Percentiles rank a stretch among this genome's conserved stretches.
These are phyloP conservation scores for Phytophthora hibernalis DNA, from an alignment of 352 stramenopile species.

Conservation along the genomic window DNA sequence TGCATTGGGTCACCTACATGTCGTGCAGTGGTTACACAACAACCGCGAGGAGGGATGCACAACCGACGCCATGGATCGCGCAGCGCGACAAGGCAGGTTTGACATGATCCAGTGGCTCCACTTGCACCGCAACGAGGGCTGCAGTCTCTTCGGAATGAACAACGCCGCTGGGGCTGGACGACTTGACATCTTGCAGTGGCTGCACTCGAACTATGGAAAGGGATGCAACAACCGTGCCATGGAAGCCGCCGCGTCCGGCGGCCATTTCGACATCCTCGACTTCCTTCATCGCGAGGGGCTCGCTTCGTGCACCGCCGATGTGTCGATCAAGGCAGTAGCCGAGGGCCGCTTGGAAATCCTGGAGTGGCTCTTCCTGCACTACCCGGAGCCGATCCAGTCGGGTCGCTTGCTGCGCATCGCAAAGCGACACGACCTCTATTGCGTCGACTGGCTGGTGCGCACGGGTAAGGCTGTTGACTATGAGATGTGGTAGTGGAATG, in stretches of 20 bases:
- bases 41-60: conserved; percentile 31
- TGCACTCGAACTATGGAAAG: conserved; percentile 24
- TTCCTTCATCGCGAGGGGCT: conserved; percentile 35
- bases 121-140: conserved; percentile 34
- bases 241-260: conserved; percentile 27
- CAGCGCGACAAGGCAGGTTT: conserved; percentile 39
- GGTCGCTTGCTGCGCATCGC: conserved; percentile 38
- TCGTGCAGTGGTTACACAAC: conserved; percentile 39
- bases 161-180: conserved; percentile 27
- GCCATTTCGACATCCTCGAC: conserved; percentile 47
- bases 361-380: conserved; percentile 37
- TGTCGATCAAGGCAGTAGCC: conserved; percentile 34
- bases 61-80: conserved; percentile 40
- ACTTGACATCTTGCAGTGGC: conserved; percentile 42
- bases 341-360: conserved; percentile 43
- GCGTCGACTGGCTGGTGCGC: conserved; percentile 39
- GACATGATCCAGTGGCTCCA: conserved; percentile 45
- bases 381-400: conserved; percentile 35
- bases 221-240: conserved; percentile 36
- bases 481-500: conserved; percentile 28
- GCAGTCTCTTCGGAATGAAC: conserved; percentile 33
- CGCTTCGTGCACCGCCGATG: conserved; percentile 24
- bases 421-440: conserved; percentile 41
- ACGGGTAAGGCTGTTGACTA: conserved; percentile 34
- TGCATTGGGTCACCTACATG: conserved; percentile 33